Conservation (phyloP, 192 early-diverging fungal genomes). For the Backusella sp. region DNA sequence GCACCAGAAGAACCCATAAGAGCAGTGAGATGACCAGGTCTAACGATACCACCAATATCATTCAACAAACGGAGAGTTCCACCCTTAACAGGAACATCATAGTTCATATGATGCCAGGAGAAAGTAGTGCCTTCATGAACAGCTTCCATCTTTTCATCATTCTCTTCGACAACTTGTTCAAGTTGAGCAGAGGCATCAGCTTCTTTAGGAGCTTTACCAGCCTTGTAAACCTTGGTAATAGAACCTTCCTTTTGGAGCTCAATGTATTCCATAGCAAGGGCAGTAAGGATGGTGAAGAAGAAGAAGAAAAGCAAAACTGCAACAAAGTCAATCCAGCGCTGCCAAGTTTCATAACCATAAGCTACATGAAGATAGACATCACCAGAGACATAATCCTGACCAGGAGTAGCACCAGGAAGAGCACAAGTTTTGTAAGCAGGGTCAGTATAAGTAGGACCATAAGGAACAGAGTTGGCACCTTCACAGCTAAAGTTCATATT, state of each 20-base stretch:
- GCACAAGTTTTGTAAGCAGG: conserved; percentile 55
- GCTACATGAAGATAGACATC: conserved; percentile 48
- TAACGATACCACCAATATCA: conserved; percentile 66
- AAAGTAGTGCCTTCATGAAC: conserved; percentile 55
- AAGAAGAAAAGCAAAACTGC: conserved; percentile 39
- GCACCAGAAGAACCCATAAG: conserved; percentile 77
- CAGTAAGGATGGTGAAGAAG: conserved; percentile 42
- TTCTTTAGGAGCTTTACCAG: conserved; percentile 26
- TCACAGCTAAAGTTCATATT: conserved; percentile 28
- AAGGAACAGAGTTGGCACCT: conserved; percentile 40
- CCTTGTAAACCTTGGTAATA: conserved; percentile 51
- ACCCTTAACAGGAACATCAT: conserved; percentile 49
- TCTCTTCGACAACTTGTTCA: conserved; percentile 4
- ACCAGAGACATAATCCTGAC: conserved; percentile 45
- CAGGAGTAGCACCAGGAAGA: conserved; percentile 51
- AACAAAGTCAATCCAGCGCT: conserved; percentile 57
- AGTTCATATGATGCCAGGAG: conserved; percentile 64
- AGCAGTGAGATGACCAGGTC: conserved; percentile 77
- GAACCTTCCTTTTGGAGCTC: conserved; percentile 62
- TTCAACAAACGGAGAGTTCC: conserved; percentile 57
- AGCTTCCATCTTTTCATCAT: conserved; percentile 40
- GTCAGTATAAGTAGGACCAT: conserved; percentile 47
- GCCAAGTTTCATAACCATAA: conserved; percentile 50
- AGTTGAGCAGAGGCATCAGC: not conserved
- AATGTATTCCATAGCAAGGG: conserved; percentile 57